Base-by-base conservation (phyloP, 1,284 basidiomycete species). In the Porphyrellus sp. region DNA sequence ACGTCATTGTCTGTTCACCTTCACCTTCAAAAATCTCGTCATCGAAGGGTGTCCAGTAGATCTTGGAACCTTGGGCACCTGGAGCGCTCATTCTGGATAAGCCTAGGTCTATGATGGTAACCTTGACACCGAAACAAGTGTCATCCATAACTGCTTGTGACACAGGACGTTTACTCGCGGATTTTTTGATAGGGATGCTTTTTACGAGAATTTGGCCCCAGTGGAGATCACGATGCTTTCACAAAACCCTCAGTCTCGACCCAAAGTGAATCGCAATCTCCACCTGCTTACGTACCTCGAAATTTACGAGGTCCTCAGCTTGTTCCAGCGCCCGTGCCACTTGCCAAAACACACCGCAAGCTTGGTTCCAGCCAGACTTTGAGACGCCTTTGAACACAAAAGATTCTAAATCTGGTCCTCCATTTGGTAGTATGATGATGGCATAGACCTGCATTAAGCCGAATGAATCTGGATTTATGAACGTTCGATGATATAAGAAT, bases 121-220 rank as follows among this genome's bases (percentile, higher is more conserved):
- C 85, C 57, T 79, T 74, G 4, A 96, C 77, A 11, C 89, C 90
- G 57, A 78, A 73, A 21, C 63, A 64, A 42, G 67, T 59, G 58
- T 83, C 77, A 60, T 89, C 86, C 83, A 89, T 85, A 18, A 66
- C 70, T 44, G 71, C 52, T 37, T 65, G 74, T 5, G 69, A 49
- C 55, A 68, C 63, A 51, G 69, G 67, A 27, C 40, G 18, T 68
- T 71, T 59, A 57, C 59, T 39, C 52, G 49, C 27, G 48, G 59
- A 30, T 38, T 47, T 68, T 47, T 58, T 60, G 34, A 61, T 51
- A n/a, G 75, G 65, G 15, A 77, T 41, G 51, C 80, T 76, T 60
- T 83, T 84, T 43, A 99, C 83, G 11, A 99, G 80, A 45, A 99
- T 89, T 70, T 99, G 97, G n/a, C 96, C 96, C 84, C 93, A 93